These are phyloP conservation scores for Cymbidium sinense DNA, from an alignment of 106 monocot genomes.

Conservation along the genomic window DNA sequence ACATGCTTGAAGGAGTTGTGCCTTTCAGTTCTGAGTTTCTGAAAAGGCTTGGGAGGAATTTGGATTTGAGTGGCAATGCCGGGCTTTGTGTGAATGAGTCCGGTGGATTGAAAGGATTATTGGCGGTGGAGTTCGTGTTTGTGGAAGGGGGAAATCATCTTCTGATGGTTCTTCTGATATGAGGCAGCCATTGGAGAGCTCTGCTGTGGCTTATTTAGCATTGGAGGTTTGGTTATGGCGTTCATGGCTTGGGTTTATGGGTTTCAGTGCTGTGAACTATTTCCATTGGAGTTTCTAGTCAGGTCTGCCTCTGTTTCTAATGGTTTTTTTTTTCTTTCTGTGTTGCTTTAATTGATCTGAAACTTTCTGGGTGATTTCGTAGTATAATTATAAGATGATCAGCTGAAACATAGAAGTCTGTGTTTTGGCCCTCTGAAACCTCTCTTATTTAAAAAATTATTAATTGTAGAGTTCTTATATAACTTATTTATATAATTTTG, in stretches of 20 bases:
- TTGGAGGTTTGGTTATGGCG: background rate
- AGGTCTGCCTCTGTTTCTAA: background rate
- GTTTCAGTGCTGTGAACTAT: background rate
- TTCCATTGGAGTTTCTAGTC: constrained; percentile 1
- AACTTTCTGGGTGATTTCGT: too few species aligned
- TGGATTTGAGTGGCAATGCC: constrained; percentile 72
- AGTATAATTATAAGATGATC: too few species aligned
- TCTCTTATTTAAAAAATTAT: too few species aligned
- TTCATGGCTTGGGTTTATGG: background rate
- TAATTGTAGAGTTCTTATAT: too few species aligned
- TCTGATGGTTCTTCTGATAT: constrained; percentile 9
- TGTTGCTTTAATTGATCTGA: too few species aligned
- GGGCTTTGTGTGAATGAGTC: constrained; percentile 44
- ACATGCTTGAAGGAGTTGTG: constrained; percentile 55
- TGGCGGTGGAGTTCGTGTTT: constrained; percentile 18
- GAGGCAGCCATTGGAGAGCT: constrained; percentile 19
- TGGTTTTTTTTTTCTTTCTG: too few species aligned
- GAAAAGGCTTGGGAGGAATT: constrained; percentile 63
- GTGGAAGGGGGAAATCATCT: constrained; percentile 1
- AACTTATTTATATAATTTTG: too few species aligned
- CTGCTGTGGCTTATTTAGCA: background rate
- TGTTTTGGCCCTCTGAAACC: too few species aligned
- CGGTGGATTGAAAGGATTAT: constrained; percentile 7
- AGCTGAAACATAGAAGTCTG: too few species aligned
- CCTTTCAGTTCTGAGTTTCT: constrained; percentile 55